A percentile compares a stretch with the other conserved stretches of the same genome.
phyloP scores from a whole-genome alignment of 2,329 filamentous ascomycete genomes.

The Fusarium sp. region DNA sequence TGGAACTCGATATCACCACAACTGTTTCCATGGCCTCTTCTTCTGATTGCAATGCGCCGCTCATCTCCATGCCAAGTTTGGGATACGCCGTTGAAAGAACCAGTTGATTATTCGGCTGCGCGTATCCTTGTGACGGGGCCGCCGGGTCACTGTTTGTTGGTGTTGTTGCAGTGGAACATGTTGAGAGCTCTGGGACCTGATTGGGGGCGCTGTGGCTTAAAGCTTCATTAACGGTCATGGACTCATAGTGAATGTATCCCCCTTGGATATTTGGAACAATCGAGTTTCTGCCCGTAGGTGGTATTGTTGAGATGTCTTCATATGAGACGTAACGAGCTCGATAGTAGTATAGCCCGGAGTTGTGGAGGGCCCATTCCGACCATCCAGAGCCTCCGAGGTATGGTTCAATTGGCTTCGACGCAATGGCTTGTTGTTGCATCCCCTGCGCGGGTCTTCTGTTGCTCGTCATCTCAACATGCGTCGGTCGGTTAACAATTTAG shows the following conservation, averaged over 20 bases:
- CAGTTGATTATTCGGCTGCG: conserved; percentile 13
- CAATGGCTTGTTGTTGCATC: conserved; percentile 12
- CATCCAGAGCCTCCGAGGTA: conserved; percentile 19
- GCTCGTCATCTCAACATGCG: conserved; percentile 15
- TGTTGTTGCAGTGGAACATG: conserved; percentile 25
- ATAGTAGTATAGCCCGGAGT: conserved; percentile 36
- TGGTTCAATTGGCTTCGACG: conserved; percentile 12
- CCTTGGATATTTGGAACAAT: conserved; percentile 37
- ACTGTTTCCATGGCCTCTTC: conserved; percentile 5
- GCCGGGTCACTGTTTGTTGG: conserved; percentile 7
- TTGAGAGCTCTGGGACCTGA: conserved; percentile 22
- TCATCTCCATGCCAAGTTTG: conserved; percentile 22
- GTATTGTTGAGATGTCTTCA: conserved; percentile 28
- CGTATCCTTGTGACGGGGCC: not conserved
- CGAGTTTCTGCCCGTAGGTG: conserved; percentile 38
- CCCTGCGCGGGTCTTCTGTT: conserved; percentile 9
- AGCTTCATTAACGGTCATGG: conserved; percentile 25
- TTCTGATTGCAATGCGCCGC: conserved; percentile 26
- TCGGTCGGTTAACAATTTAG: not conserved
- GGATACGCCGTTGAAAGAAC: conserved; percentile 5
- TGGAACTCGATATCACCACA: conserved; percentile 18
- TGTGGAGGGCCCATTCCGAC: conserved; percentile 39
- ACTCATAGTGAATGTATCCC: conserved; percentile 45
- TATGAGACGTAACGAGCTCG: conserved; percentile 43
- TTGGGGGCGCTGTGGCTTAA: not conserved